Evolutionary conservation across 2,329 filamentous ascomycete genomes (phyloP).

Genomic region (Pyrenochaeta sp.): DNA sequence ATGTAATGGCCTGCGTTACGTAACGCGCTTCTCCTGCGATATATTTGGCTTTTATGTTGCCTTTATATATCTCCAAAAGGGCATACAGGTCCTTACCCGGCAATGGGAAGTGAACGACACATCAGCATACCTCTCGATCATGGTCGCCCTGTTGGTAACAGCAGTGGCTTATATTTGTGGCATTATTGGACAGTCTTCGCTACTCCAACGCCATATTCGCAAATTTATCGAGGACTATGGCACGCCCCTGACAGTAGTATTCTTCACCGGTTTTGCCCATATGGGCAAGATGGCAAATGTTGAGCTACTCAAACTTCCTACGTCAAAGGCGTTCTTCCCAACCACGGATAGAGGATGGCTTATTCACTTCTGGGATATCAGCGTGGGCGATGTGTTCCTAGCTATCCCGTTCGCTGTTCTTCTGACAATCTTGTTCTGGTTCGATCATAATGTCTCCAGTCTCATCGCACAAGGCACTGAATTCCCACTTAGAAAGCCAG

Average conservation of each 20-base stretch:
- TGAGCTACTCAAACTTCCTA: conserved; percentile 75
- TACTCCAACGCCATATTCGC: conserved; percentile 78
- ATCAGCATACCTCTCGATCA: conserved; percentile 79
- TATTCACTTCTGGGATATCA: conserved; percentile 81
- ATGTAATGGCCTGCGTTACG: conserved; percentile 87
- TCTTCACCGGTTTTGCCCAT: conserved; percentile 90
- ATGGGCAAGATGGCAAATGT: conserved; percentile 82
- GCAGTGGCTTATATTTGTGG: conserved; percentile 78
- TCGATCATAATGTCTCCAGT: conserved; percentile 78
- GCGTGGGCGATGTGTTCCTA: conserved; percentile 76
- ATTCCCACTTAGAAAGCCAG: conserved; percentile 65
- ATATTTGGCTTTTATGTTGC: conserved; percentile 95
- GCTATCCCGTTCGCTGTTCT: conserved; percentile 88
- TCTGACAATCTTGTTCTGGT: conserved; percentile 86
- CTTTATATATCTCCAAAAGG: conserved; percentile 91
- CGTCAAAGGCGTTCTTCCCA: conserved; percentile 79
- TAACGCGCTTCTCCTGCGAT: conserved; percentile 90
- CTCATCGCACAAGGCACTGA: conserved; percentile 65
- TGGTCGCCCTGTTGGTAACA: conserved; percentile 79
- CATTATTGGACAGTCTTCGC: conserved; percentile 71
- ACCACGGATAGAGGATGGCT: conserved; percentile 79
- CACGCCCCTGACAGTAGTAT: conserved; percentile 72
- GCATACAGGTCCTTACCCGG: conserved; percentile 81
- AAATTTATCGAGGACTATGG: conserved; percentile 91
- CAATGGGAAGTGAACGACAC: conserved; percentile 70